A percentile compares a stretch with the other conserved stretches of the same genome.
phyloP scores from a whole-genome alignment of 2,329 filamentous ascomycete genomes.

The Aspergillus vadensis region DNA sequence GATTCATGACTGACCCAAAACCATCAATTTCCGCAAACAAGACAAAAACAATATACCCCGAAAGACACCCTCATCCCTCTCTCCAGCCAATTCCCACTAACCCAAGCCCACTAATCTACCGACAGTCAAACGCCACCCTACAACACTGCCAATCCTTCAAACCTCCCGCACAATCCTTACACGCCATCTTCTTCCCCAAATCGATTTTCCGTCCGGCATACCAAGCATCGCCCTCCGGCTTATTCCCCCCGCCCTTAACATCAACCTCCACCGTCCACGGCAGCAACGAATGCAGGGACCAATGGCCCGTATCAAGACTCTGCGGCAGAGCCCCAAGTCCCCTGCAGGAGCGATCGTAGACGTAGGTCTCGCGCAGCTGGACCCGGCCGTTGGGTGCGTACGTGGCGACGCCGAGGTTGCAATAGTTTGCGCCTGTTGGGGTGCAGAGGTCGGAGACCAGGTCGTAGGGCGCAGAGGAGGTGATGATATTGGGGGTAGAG shows the following conservation, averaged over 20 bases:
- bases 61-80: no score
- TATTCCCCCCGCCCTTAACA: neutral
- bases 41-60: neutral
- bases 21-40: neutral
- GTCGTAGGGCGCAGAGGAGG: neutral
- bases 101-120: neutral
- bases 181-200: neutral
- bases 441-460: neutral
- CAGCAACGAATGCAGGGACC: slow-evolving; percentile 3
- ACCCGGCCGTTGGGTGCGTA: neutral
- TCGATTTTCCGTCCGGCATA: slow-evolving; percentile 7
- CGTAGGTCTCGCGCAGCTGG: slow-evolving; percentile 1
- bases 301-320: neutral
- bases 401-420: slow-evolving; percentile 3
- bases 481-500: neutral
- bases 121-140: slow-evolving; percentile 2
- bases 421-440: slow-evolving; percentile 1
- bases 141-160: slow-evolving; percentile 3
- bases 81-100: no score
- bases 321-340: neutral
- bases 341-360: slow-evolving; percentile 1
- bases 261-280: slow-evolving; percentile 4
- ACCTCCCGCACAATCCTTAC: neutral
- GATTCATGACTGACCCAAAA: neutral
- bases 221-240: neutral